These are phyloP conservation scores for Cladophialophora psammophila DNA, from an alignment of 2,329 filamentous ascomycete genomes.

Conservation along the genomic window DNA sequence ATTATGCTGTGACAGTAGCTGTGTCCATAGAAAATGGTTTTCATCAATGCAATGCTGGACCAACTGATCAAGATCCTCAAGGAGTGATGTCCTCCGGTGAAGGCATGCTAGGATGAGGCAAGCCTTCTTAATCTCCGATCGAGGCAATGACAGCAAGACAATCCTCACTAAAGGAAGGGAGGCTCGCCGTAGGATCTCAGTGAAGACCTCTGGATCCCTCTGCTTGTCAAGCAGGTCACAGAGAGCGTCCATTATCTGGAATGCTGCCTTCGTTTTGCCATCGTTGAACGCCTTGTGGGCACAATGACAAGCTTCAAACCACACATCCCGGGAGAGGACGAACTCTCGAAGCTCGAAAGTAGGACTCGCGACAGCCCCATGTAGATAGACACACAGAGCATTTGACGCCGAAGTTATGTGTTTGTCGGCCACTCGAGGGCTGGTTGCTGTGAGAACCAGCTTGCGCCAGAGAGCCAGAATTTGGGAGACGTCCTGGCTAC, in stretches of 20 bases:
- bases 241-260: conserved; percentile 53
- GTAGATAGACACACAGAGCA: conserved; percentile 53
- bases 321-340: conserved; percentile 46
- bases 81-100: conserved; percentile 30
- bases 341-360: conserved; percentile 45
- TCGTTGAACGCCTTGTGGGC: conserved; percentile 52
- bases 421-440: conserved; percentile 47
- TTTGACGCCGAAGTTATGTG: conserved; percentile 55
- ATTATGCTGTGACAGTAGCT: conserved; percentile 26
- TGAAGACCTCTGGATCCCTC: conserved; percentile 38
- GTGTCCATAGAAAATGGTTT: conserved; percentile 21
- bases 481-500: conserved; percentile 16
- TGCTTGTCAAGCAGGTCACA: conserved; percentile 41
- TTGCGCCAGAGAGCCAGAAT: conserved; percentile 49
- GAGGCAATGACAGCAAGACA: conserved; percentile 34
- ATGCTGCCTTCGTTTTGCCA: conserved; percentile 54
- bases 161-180: conserved; percentile 32
- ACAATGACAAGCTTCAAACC: conserved; percentile 51
- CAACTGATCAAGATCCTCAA: conserved; percentile 26
- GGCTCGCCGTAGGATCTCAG: conserved; percentile 24
- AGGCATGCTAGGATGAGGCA: conserved; percentile 37
- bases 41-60: conserved; percentile 16
- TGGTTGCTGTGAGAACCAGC: conserved; percentile 52
- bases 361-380: conserved; percentile 47
- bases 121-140: conserved; percentile 37